Base-by-base conservation (phyloP, 1,139 yeast genomes). In the Magnusiomyces suaveolens region DNA sequence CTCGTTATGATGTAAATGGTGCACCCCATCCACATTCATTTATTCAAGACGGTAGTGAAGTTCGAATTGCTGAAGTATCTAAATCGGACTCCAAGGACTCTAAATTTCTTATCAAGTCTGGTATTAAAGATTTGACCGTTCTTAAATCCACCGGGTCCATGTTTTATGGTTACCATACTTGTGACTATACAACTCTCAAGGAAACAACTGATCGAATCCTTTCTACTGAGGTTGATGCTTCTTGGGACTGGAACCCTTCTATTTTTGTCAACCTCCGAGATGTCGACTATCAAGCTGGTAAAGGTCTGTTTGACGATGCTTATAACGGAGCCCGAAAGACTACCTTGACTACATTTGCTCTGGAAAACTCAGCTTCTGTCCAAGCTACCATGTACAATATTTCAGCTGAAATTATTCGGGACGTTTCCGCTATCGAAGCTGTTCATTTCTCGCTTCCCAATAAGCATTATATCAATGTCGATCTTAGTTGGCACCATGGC, bases 321-420 rank as follows among this genome's bases (percentile, higher is more conserved):
- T 86, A 77, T 68, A 67, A 75, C 32, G 66, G 68, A 23, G 94
- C 90, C 25, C 79, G 89, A 65, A 75, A 75, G 53, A 76, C 80
- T 62, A 88, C 96, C 1, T 76, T 89, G 64, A 85, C 82, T 56
- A 76, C 79, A 58, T 89, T 89, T 71, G 96, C 96, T 25, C 70
- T 77, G 54, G 96, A 89, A 70, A 82, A 87, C 71, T 87, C 96
- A 10, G 81, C 96, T 21, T 84, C 95, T 20, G 97, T 89, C 52
- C 97, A 89, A 74, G 96, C 95, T 47, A 89, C 96, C 59, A 88
- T 88, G 96, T 89, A 81, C 77, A 87, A 88, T 76, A 89, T 89
- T 92, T 78, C 87, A 44, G 76, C 80, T 59, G 81, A 81, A 60
- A 87, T 89, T 61, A 78, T 89, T 66, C 75, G 73, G 53, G 67